Evolutionary conservation across 2,329 filamentous ascomycete species (phyloP).

Genomic region (Fusarium foetens): DNA sequence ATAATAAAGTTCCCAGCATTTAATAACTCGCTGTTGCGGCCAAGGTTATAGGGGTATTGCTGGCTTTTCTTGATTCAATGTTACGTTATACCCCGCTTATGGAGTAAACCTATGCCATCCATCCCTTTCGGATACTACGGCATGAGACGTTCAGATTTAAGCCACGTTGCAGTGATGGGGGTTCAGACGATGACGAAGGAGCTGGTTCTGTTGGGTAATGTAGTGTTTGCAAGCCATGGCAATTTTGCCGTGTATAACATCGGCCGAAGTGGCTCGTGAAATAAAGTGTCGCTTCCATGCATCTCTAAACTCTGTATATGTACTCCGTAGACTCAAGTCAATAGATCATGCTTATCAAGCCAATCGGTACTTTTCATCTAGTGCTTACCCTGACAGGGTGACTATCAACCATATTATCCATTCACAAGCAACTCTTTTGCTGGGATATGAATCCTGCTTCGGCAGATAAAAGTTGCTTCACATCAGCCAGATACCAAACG

Average conservation of each 20-base stretch:
- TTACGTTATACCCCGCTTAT: neutral
- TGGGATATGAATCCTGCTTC: neutral
- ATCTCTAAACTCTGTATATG: too few species aligned
- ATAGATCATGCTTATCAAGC: neutral
- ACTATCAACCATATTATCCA: neutral
- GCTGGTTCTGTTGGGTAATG: too few species aligned
- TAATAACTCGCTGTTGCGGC: too few species aligned
- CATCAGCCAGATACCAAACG: accelerated
- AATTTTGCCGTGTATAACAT: neutral
- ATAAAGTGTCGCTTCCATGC: neutral
- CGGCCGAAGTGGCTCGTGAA: neutral
- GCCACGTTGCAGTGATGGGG: neutral
- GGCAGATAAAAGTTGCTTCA: neutral
- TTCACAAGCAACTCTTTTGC: neutral
- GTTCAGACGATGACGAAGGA: accelerated
- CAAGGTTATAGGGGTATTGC: neutral
- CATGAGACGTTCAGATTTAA: neutral
- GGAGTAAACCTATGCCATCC: too few species aligned
- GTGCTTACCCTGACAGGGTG: neutral
- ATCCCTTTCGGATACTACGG: neutral
- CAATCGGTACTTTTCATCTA: neutral
- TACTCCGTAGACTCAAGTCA: neutral
- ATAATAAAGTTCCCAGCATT: accelerated
- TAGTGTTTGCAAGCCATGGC: neutral
- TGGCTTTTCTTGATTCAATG: neutral